Conservation (phyloP, 1,284 basidiomycete genomes). For the Hemileia vastatrix region DNA sequence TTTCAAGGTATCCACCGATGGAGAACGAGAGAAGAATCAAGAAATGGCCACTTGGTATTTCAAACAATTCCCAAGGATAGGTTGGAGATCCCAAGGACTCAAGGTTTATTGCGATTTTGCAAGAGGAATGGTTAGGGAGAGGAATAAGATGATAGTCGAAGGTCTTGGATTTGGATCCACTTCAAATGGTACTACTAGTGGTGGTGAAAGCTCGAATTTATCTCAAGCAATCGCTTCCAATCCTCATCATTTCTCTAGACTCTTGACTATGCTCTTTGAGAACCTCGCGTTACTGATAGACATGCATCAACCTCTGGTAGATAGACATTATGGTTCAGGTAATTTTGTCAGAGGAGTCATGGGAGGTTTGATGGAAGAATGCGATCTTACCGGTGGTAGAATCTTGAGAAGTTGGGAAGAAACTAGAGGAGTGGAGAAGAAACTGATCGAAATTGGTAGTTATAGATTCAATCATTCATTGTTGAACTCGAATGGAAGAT, state of each 20-base stretch:
- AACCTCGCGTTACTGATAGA: constrained; percentile 90
- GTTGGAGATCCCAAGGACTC: constrained; percentile 72
- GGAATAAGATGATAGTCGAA: too few species aligned
- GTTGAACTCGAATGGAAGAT: too few species aligned
- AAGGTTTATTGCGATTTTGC: constrained; percentile 88
- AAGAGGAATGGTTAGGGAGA: constrained; percentile 76
- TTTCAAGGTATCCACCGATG: constrained; percentile 70
- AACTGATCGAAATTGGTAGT: constrained; percentile 22
- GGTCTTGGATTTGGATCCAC: too few species aligned
- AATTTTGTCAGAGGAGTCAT: constrained; percentile 48
- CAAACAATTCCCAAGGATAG: constrained; percentile 89
- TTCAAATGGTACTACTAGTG: too few species aligned
- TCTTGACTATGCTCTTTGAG: constrained; percentile 88
- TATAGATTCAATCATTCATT: constrained; percentile 6
- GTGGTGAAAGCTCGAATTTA: too few species aligned
- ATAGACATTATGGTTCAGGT: constrained; percentile 73
- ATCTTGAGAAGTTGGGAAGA: constrained; percentile 38
- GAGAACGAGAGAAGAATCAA: constrained; percentile 67
- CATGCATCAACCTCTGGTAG: constrained; percentile 92
- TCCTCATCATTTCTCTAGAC: too few species aligned
- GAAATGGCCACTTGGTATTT: constrained; percentile 86
- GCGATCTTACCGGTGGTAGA: constrained; percentile 33
- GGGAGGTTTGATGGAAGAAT: constrained; percentile 31
- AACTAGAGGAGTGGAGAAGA: constrained; percentile 29
- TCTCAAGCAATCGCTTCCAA: too few species aligned